These are phyloP conservation scores for Sordariomycetes sp. DNA, from an alignment of 2,329 filamentous ascomycete genomes.

Conservation along the genomic window DNA sequence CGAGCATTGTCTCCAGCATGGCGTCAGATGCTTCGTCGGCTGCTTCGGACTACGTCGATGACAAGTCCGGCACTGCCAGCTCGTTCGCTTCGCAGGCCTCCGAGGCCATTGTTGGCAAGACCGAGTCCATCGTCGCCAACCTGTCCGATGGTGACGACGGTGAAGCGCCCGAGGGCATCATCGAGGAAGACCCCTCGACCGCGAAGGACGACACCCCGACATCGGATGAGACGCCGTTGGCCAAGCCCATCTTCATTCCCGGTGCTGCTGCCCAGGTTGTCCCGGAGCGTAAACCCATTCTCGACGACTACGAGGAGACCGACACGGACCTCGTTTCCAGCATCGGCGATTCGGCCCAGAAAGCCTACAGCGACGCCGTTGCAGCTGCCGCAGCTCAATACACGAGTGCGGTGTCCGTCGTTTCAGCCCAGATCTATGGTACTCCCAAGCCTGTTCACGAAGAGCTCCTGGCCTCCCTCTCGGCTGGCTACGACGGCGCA, in stretches of 20 bases:
- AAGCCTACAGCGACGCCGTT: conserved; percentile 56
- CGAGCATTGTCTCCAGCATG: conserved; percentile 8
- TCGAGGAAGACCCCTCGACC: conserved; percentile 12
- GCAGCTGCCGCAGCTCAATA: conserved; percentile 60
- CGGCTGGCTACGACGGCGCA: conserved; percentile 58
- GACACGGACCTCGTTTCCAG: conserved; percentile 24
- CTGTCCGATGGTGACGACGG: conserved; percentile 13
- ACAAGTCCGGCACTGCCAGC: not conserved
- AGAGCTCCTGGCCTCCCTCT: conserved; percentile 59
- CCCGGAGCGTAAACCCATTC: conserved; percentile 35
- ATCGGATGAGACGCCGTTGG: conserved; percentile 16
- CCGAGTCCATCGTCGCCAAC: conserved; percentile 14
- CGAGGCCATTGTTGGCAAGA: conserved; percentile 13
- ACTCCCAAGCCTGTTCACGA: conserved; percentile 61
- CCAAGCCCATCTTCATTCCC: conserved; percentile 40
- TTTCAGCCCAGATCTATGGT: conserved; percentile 59
- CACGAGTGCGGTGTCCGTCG: conserved; percentile 54
- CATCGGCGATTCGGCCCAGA: conserved; percentile 35
- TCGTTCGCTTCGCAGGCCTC: conserved; percentile 15
- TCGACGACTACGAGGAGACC: conserved; percentile 36
- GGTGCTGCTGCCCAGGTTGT: conserved; percentile 42
- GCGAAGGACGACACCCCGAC: conserved; percentile 13
- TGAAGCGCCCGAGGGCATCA: conserved; percentile 16
- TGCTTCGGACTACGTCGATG: conserved; percentile 8
- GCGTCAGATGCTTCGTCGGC: conserved; percentile 12